Percentiles rank a stretch among this genome's conserved stretches.
phyloP scores from a whole-genome alignment of 306 rosid genomes.

The Ochetophila trinervis region DNA sequence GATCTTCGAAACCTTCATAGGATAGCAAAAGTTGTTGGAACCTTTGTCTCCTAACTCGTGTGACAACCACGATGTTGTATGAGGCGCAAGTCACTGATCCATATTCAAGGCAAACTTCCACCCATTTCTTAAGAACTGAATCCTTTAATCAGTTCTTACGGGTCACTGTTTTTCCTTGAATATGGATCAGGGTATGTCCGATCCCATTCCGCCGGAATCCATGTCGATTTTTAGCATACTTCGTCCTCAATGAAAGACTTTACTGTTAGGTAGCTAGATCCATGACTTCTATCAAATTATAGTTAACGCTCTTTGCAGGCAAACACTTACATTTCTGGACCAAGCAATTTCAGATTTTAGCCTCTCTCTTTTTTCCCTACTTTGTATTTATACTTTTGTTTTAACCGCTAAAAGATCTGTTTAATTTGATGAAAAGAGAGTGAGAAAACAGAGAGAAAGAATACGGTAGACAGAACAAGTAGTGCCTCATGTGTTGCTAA shows the following conservation, averaged over 20 bases:
- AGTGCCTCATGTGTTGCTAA: not conserved
- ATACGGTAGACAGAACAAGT: not conserved
- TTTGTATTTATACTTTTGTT: too few relatives aligned
- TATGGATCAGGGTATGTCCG: slow-evolving; percentile 27
- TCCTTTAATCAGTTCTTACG: not conserved
- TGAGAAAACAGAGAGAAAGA: too few relatives aligned
- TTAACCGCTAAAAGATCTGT: too few relatives aligned
- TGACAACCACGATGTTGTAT: slow-evolving; percentile 70
- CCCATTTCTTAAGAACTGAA: slow-evolving; percentile 10
- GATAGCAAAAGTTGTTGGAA: slow-evolving; percentile 65
- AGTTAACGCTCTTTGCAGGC: too few relatives aligned
- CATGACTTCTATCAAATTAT: not conserved
- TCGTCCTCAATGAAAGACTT: slow-evolving; percentile 71
- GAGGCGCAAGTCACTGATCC: slow-evolving; percentile 58
- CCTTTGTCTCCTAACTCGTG: slow-evolving; percentile 63
- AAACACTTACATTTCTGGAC: too few relatives aligned
- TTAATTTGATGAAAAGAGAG: too few relatives aligned
- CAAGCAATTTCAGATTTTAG: too few relatives aligned
- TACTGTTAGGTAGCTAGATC: slow-evolving; percentile 51
- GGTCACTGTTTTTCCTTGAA: not conserved
- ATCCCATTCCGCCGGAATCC: slow-evolving; percentile 49
- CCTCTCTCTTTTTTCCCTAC: too few relatives aligned
- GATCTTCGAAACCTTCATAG: slow-evolving; percentile 48
- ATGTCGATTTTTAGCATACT: slow-evolving; percentile 68
- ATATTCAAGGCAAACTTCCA: slow-evolving; percentile 36